phyloP scores from a whole-genome alignment of 129 eudicot genomes.

The Deinandra increscens region DNA sequence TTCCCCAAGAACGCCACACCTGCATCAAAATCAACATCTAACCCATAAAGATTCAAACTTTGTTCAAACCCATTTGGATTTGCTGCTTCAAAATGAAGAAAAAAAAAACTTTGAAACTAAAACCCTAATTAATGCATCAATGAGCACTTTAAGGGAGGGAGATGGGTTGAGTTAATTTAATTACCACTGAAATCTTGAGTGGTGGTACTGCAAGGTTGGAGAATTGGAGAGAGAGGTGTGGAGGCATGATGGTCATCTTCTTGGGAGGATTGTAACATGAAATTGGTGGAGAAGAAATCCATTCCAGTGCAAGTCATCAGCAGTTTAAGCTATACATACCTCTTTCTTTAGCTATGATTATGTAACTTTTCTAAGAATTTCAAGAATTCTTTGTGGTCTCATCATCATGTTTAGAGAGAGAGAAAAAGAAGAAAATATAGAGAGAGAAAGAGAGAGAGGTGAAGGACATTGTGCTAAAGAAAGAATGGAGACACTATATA shows the following conservation, averaged over 20 bases:
- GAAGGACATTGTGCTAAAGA: constrained; percentile 19
- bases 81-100: neutral
- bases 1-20: constrained; percentile 73
- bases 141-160: constrained; percentile 13
- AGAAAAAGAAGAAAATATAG: constrained; percentile 2
- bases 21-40: constrained; percentile 16
- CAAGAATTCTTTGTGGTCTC: constrained; percentile 28
- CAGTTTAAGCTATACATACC: constrained; percentile 34
- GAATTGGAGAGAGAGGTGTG: constrained; percentile 56
- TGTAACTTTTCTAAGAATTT: constrained; percentile 23
- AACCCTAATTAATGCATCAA: constrained; percentile 13
- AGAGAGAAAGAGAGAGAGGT: constrained; percentile 11
- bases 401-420: constrained; percentile 32
- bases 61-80: neutral
- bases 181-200: constrained; percentile 87
- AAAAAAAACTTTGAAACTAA: neutral
- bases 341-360: constrained; percentile 11
- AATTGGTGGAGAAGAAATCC: constrained; percentile 83
- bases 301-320: constrained; percentile 61
- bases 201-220: constrained; percentile 49
- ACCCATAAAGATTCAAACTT: constrained; percentile 7
- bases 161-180: neutral
- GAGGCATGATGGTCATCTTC: constrained; percentile 55
- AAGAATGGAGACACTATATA: constrained; percentile 26
- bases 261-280: constrained; percentile 72